Percentiles rank a stretch among this genome's conserved stretches.
phyloP scores from a whole-genome alignment of 1,139 yeast genomes.

The Geotrichum klebahnii region DNA sequence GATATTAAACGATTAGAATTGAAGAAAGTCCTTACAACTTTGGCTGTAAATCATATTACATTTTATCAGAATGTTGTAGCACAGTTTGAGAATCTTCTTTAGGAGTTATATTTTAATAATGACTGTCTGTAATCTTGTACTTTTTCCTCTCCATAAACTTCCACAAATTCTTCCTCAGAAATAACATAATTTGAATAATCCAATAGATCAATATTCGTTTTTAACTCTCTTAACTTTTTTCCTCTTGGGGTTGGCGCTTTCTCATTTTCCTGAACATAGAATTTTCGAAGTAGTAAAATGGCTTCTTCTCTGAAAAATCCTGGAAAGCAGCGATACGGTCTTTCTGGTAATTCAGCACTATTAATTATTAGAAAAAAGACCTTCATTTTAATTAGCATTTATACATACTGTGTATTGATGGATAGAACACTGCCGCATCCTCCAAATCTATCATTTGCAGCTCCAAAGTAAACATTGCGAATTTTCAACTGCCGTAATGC shows the following conservation, averaged over 20 bases:
- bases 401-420: constrained; percentile 28
- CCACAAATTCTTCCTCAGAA: constrained; percentile 45
- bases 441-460: constrained; percentile 93
- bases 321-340: constrained; percentile 59
- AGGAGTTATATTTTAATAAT: background rate
- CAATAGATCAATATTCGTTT: constrained; percentile 59
- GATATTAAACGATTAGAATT: constrained; percentile 73
- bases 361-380: background rate
- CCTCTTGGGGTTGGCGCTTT: constrained; percentile 78
- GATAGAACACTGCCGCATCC: constrained; percentile 85
- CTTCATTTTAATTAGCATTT: background rate
- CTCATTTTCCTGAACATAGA: constrained; percentile 79
- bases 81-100: constrained; percentile 56
- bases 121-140: constrained; percentile 22
- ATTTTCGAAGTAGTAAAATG: constrained; percentile 68
- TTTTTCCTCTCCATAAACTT: constrained; percentile 49
- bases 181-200: constrained; percentile 48
- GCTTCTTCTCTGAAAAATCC: constrained; percentile 82
- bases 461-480: constrained; percentile 74
- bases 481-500: constrained; percentile 79
- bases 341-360: constrained; percentile 26
- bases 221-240: constrained; percentile 72
- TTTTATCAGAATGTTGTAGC: constrained; percentile 70
- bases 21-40: constrained; percentile 59
- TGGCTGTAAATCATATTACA: constrained; percentile 72